Evolutionary conservation across 495 filamentous ascomycete species (phyloP), one percentile per base, ranked within the genome.

Genomic region (Rostrohypoxylon terebratum): DNA sequence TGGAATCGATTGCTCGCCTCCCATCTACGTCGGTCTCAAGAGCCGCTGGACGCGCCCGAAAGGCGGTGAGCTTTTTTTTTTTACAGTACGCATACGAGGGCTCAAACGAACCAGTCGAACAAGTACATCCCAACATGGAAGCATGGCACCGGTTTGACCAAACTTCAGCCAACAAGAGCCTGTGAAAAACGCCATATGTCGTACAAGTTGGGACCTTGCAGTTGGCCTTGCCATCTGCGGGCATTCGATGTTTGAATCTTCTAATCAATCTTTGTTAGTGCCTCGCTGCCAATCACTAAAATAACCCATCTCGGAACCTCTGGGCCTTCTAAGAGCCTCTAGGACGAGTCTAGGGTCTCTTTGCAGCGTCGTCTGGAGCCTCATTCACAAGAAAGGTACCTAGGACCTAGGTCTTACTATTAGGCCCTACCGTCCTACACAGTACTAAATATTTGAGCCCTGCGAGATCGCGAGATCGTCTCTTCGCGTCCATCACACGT

Each of bases 11-110:
- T 54, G 44, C 18, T 51, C 45, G 61, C 54, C 36, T 59, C 31
- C 31, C 16, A 40, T 40, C 4, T 8, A 34, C 20, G 34, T 25
- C 21, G 13, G 63, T 65, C 59, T 68, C 59, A 61, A 55, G 55
- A 73, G 66, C 71, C 71, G 71, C 71, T 66, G 38, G 66, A 73
- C 20, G 60, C 71, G 71, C 51, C 55, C 55, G 34, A 66, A 73
- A 69, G 71, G 71, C 71, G 71, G 71, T 73, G 69, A 73, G 44
- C 34, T 54, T 18, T 31, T 61, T 42, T 42, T 28, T 28, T n/a
- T n/a, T n/a, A n/a, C n/a, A n/a, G n/a, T n/a, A n/a, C n/a, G n/a
- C n/a, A n/a, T n/a, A 58, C 55, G 55, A 61, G 59, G 55, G 31
- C 4, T 14, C 38, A 42, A 42, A 42, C 38, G 38, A 42, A 42